Percentiles rank a stretch among this genome's conserved stretches.
Conservation (phyloP, 441 rosid genomes). For the Raphanus hybrid region DNA sequence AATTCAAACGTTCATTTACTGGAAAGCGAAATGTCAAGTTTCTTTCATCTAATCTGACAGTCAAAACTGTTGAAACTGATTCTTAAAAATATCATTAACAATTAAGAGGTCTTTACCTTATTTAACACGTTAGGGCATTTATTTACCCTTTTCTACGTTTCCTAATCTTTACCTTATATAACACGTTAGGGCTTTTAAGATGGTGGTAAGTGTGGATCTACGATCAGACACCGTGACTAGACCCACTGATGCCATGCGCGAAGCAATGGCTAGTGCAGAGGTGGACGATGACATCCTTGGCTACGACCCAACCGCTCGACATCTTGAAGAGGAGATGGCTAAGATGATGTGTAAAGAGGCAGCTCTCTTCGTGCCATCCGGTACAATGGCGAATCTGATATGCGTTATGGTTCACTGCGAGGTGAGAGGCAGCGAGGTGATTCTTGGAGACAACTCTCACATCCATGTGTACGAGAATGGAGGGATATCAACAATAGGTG, state of each 20-base stretch:
- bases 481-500: slow-evolving; percentile 85
- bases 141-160: background rate
- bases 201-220: slow-evolving; percentile 88
- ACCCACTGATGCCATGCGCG: slow-evolving; percentile 86
- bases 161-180: background rate
- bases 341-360: slow-evolving; percentile 83
- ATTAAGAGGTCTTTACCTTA: background rate
- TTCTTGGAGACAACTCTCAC: slow-evolving; percentile 84
- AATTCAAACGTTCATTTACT: slow-evolving; percentile 31
- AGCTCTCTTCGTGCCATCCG: slow-evolving; percentile 85
- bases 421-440: slow-evolving; percentile 87
- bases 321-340: slow-evolving; percentile 78
- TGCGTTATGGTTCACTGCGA: slow-evolving; percentile 93
- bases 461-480: slow-evolving; percentile 92
- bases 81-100: background rate
- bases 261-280: slow-evolving; percentile 84
- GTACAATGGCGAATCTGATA: slow-evolving; percentile 95
- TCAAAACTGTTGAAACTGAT: slow-evolving; percentile 16
- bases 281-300: slow-evolving; percentile 92
- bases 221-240: slow-evolving; percentile 92
- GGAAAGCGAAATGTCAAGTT: background rate
- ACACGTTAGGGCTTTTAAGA: slow-evolving; percentile 39
- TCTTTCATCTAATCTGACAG: slow-evolving; percentile 1
- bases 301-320: slow-evolving; percentile 71
- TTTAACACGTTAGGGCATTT: background rate